Conservation (phyloP, 164 flowering plant genomes). For the Euptelea pleiosperma region DNA sequence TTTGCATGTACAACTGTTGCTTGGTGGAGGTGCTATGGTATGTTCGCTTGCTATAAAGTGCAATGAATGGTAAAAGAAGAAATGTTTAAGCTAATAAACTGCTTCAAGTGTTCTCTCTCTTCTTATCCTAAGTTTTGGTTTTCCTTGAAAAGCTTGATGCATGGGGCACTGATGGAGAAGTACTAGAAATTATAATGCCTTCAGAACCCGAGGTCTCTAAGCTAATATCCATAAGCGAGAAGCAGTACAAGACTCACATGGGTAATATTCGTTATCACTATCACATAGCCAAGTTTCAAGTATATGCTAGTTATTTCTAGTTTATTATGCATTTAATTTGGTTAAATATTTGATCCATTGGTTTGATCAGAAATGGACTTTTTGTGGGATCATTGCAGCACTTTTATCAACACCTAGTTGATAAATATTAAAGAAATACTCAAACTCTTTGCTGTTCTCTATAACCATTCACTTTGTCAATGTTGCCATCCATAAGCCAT, state of each 20-base stretch:
- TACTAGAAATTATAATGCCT: slow-evolving; percentile 60
- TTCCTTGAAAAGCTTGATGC: slow-evolving; percentile 58
- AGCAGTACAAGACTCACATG: slow-evolving; percentile 44
- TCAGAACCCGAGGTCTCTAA: slow-evolving; percentile 51
- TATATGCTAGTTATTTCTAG: too few relatives aligned
- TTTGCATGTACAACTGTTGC: slow-evolving; percentile 66
- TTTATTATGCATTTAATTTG: too few relatives aligned
- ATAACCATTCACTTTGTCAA: neutral
- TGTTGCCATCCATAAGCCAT: neutral
- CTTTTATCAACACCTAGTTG: too few relatives aligned
- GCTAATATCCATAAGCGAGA: slow-evolving; percentile 40
- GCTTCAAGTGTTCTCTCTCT: neutral
- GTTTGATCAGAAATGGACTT: too few relatives aligned
- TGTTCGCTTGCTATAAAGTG: slow-evolving; percentile 3
- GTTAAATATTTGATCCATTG: too few relatives aligned
- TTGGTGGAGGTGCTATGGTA: slow-evolving; percentile 84
- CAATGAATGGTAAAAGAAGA: neutral
- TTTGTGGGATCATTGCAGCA: too few relatives aligned
- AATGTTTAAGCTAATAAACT: neutral
- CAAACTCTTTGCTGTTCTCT: too few relatives aligned
- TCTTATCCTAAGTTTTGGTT: neutral
- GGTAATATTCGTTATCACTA: slow-evolving; percentile 39
- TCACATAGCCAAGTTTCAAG: too few relatives aligned
- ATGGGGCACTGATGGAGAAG: slow-evolving; percentile 84
- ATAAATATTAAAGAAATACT: too few relatives aligned